Evolutionary conservation across 805 yeast genomes (phyloP), one percentile per base, ranked within the genome.

Genomic region (Teunomyces atbi): DNA sequence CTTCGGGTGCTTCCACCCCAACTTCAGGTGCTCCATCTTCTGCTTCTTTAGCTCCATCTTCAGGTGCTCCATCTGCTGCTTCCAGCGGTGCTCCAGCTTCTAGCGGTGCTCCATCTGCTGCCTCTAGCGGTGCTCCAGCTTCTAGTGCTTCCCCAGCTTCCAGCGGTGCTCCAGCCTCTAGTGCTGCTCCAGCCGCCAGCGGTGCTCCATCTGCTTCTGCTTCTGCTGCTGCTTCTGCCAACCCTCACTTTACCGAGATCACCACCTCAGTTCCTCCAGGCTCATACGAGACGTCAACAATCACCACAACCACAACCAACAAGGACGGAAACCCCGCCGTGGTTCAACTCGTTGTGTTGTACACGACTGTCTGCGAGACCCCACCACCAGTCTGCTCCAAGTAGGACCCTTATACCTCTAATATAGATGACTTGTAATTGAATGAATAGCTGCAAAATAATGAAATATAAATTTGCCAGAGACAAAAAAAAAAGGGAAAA

Each of bases 261-360:
- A 18, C 44, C 11, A 19, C 41, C 28, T 19, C 43, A n/a, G 41
- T 37, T 21, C 36, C 52, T 21, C 30, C 51, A 6, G 51, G 48
- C 10, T n/a, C 39, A 5, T 45, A 45, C 42, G 33, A 41, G 16
- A 45, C 53, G 12, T 46, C 53, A 8, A 48, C 55, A 11, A 39
- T 41, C 30, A 40, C 38, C 12, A 5, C 33, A 36, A 35, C 42
- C 8, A 46, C 54, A 10, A 44, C 46, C 12, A 37, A 29, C 3
- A 41, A 30, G 11, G 29, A 42, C 20, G 53, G 51, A 10, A 8
- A 44, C 10, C 26, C 47, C 15, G 51, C 38, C 19, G 42, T 47
- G 11, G 34, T 41, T 10, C 48, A 49, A 36, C 41, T 46, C 38
- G 47, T 46, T 16, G 47, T 44, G 13, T 49, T 43, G 44, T 38